Evolutionary conservation across 306 rosid genomes (phyloP).

Genomic region (Spatholobus suberectus): DNA sequence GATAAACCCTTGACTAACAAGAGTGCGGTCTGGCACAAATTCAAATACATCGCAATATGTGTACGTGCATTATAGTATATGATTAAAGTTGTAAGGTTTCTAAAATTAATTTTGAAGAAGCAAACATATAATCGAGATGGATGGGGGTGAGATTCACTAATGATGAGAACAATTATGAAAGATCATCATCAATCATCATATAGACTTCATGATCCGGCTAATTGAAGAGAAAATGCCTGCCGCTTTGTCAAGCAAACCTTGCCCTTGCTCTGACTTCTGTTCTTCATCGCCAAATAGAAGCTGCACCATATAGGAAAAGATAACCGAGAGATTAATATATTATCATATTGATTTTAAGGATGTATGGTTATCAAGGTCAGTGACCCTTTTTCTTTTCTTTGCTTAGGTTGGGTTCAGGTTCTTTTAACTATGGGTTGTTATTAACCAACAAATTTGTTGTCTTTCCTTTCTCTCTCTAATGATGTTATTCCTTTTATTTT

Average conservation of each 20-base stretch:
- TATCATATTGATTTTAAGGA: not conserved
- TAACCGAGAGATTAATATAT: not conserved
- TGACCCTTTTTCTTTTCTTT: not conserved
- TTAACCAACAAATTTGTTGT: not conserved
- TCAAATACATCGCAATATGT: not conserved
- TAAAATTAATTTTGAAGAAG: slow-evolving; percentile 18
- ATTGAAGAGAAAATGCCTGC: slow-evolving; percentile 85
- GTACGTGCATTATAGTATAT: slow-evolving; percentile 16
- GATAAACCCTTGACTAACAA: not conserved
- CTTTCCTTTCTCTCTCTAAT: not conserved
- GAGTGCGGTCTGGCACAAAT: not conserved
- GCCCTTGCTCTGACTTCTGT: slow-evolving; percentile 65
- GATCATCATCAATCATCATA: slow-evolving; percentile 47
- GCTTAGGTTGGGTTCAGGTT: not conserved
- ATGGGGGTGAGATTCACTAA: not conserved
- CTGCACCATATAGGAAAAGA: slow-evolving; percentile 50
- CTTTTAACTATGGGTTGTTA: not conserved
- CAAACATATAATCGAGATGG: slow-evolving; percentile 11
- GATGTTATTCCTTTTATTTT: slow-evolving; percentile 8
- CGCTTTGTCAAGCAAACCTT: slow-evolving; percentile 70
- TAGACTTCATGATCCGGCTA: slow-evolving; percentile 82
- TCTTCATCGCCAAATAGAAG: slow-evolving; percentile 66
- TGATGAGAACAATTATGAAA: not conserved
- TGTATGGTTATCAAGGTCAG: slow-evolving; percentile 10
- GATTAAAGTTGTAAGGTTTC: slow-evolving; percentile 23